phyloP scores from a whole-genome alignment of 805 yeast genomes.

The Saccharomycopsis capsularis region DNA sequence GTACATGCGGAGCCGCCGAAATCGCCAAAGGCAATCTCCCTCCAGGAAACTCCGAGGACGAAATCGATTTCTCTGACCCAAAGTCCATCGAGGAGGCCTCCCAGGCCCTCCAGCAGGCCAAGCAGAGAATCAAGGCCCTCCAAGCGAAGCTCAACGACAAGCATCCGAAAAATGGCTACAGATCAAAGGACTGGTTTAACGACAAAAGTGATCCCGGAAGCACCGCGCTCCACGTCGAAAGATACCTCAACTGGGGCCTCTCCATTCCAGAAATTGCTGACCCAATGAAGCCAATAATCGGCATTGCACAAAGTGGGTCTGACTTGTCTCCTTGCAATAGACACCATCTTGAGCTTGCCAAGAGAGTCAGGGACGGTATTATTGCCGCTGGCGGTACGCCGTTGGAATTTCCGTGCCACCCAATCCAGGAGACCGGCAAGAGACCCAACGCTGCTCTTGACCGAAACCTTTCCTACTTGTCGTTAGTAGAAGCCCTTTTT shows the following conservation, averaged over 20 bases:
- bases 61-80: constrained; percentile 18
- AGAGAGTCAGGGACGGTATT: constrained; percentile 25
- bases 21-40: neutral
- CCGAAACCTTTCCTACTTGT: constrained; percentile 24
- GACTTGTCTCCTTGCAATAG: constrained; percentile 25
- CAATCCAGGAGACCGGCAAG: constrained; percentile 26
- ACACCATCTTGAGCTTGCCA: constrained; percentile 24
- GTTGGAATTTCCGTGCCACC: constrained; percentile 25
- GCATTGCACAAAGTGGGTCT: constrained; percentile 22
- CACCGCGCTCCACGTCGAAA: constrained; percentile 26
- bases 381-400: constrained; percentile 25
- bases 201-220: constrained; percentile 24
- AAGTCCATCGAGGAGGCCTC: constrained; percentile 20
- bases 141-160: constrained; percentile 6
- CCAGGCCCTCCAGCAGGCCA: constrained; percentile 19
- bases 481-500: constrained; percentile 24
- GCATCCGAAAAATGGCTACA: constrained; percentile 10
- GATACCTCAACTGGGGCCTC: constrained; percentile 26
- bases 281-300: constrained; percentile 21
- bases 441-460: constrained; percentile 25
- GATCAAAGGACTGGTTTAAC: constrained; percentile 25
- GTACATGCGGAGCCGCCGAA: constrained; percentile 24
- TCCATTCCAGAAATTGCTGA: constrained; percentile 22
- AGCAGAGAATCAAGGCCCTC: constrained; percentile 20
- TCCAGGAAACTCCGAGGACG: constrained; percentile 1